phyloP scores from a whole-genome alignment of 2,329 filamentous ascomycete species.

The Helotiales sp. region DNA sequence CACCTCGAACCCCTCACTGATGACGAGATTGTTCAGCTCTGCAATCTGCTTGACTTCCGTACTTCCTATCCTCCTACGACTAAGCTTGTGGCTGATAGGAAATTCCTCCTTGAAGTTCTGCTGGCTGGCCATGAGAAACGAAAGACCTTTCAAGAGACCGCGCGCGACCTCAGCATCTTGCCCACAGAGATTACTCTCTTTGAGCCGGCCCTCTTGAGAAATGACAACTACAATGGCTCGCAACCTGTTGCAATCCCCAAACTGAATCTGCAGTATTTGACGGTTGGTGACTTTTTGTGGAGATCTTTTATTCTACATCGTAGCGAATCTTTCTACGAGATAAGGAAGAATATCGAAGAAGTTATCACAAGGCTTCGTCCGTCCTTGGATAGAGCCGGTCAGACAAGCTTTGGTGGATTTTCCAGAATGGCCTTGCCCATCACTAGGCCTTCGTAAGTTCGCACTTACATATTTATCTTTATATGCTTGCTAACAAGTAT shows the following conservation, averaged over 20 bases:
- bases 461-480: conserved; percentile 27
- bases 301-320: conserved; percentile 87
- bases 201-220: conserved; percentile 76
- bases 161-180: conserved; percentile 73
- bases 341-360: conserved; percentile 87
- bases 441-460: conserved; percentile 67
- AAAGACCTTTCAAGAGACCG: conserved; percentile 80
- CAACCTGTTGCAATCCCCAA: conserved; percentile 90
- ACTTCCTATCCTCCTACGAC: conserved; percentile 79
- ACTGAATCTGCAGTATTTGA: conserved; percentile 92
- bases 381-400: conserved; percentile 64
- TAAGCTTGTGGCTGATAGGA: conserved; percentile 65
- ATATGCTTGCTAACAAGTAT: conserved; percentile 25
- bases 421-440: conserved; percentile 93
- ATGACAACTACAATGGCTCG: conserved; percentile 86
- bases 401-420: conserved; percentile 77
- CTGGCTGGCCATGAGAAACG: conserved; percentile 76
- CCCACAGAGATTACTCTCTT: conserved; percentile 86
- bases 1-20: conserved; percentile 77
- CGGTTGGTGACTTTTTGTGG: conserved; percentile 96
- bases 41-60: conserved; percentile 74
- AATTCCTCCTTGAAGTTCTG: conserved; percentile 73
- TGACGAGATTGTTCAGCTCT: conserved; percentile 73
- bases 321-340: conserved; percentile 90
- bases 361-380: conserved; percentile 80